phyloP scores from a whole-genome alignment of 176 grass and related monocot species.

The Oryza glaberrima region DNA sequence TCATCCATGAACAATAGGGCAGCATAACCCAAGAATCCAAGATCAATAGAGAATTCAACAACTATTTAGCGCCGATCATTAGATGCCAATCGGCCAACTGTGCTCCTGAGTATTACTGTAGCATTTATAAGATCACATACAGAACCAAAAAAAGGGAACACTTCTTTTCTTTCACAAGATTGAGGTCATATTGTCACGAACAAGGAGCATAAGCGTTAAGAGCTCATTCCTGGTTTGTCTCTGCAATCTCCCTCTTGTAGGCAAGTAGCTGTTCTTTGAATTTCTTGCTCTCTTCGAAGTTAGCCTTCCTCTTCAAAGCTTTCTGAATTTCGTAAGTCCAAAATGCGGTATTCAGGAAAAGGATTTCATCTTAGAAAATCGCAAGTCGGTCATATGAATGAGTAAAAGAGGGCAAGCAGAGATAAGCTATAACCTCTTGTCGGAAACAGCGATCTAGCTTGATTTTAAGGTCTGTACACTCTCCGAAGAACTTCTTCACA shows the following conservation, averaged over 20 bases:
- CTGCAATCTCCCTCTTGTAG: conserved; percentile 68
- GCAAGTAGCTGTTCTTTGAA: conserved; percentile 74
- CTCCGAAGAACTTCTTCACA: conserved; percentile 69
- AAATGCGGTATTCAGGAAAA: not conserved
- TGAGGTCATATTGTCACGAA: not conserved
- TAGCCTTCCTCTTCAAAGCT: conserved; percentile 71
- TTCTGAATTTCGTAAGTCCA: conserved; percentile 51
- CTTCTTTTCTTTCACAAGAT: not conserved
- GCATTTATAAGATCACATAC: not conserved
- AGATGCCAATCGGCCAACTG: not conserved
- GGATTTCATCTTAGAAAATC: not conserved
- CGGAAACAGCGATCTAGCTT: conserved; percentile 79
- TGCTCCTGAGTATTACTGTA: not conserved
- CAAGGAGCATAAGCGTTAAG: not conserved
- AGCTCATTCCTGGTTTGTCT: conserved; percentile 42
- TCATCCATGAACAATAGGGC: not conserved
- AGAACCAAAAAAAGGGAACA: not conserved
- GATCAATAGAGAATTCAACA: not conserved
- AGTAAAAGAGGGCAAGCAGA: not conserved
- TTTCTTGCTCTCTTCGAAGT: conserved; percentile 79
- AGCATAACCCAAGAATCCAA: not conserved
- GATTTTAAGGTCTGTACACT: conserved; percentile 80
- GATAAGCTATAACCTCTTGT: conserved; percentile 47
- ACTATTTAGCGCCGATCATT: not conserved
- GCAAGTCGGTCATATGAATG: not conserved